phyloP scores from a whole-genome alignment of 2,329 filamentous ascomycete species.

The Aspergillus pseudotamarii region DNA sequence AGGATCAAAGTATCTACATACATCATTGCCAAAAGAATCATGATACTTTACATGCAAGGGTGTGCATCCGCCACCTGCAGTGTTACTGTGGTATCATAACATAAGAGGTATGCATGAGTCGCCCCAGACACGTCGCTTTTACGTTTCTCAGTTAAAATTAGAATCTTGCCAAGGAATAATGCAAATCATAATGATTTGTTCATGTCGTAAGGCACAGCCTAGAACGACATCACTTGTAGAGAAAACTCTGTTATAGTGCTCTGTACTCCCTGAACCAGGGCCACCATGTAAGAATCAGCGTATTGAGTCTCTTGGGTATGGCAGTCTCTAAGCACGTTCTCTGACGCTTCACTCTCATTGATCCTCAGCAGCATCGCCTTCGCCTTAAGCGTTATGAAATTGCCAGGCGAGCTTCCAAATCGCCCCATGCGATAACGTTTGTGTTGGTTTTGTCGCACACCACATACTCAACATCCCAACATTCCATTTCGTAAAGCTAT shows the following conservation, averaged over 20 bases:
- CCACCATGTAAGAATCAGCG: background rate
- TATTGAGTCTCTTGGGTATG: background rate
- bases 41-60: background rate
- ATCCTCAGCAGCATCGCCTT: background rate
- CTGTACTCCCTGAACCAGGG: background rate
- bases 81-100: background rate
- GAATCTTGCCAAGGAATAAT: background rate
- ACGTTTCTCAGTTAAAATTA: background rate
- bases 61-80: background rate
- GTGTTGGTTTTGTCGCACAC: background rate
- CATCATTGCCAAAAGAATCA: background rate
- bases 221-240: background rate
- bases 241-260: background rate
- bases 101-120: background rate
- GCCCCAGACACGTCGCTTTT: background rate
- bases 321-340: background rate
- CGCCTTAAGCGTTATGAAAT: background rate
- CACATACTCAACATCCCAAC: background rate
- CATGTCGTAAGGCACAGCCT: background rate
- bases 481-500: background rate
- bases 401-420: background rate
- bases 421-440: background rate
- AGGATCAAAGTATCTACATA: background rate
- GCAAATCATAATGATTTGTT: background rate
- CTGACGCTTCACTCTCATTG: background rate